phyloP scores from a whole-genome alignment of 1,139 yeast species.

The Entelexis sorbosivorans region DNA sequence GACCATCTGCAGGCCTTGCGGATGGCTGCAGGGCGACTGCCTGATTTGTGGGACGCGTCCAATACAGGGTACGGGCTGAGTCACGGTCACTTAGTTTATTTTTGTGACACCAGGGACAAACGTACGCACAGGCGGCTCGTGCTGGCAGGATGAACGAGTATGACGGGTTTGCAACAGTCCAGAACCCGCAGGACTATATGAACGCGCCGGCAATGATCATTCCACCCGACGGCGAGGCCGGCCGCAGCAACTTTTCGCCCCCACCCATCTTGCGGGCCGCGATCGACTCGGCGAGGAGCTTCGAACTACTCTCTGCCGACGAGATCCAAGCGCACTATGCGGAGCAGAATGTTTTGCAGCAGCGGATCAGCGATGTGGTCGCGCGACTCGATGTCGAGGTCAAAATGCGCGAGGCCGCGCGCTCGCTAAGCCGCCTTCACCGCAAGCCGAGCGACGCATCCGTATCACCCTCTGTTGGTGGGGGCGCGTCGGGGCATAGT shows the following conservation, averaged over 20 bases:
- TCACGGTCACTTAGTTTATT: not conserved
- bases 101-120: not conserved
- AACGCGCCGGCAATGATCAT: conserved; percentile 26
- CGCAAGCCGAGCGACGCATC: conserved; percentile 10
- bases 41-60: conserved; percentile 5
- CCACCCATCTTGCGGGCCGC: conserved; percentile 28
- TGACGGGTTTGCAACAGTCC: conserved; percentile 27
- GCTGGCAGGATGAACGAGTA: conserved; percentile 27
- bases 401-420: conserved; percentile 32
- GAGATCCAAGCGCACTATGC: conserved; percentile 28
- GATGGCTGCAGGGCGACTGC: conserved; percentile 7
- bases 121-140: not conserved
- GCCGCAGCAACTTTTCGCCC: not conserved
- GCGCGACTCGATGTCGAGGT: conserved; percentile 28
- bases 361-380: conserved; percentile 26
- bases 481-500: not conserved
- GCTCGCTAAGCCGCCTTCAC: conserved; percentile 27
- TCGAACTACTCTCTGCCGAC: conserved; percentile 27
- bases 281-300: conserved; percentile 28
- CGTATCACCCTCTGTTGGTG: not conserved
- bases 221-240: not conserved
- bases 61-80: conserved; percentile 1
- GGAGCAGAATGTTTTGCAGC: conserved; percentile 24
- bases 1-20: not conserved
- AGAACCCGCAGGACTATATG: conserved; percentile 33